A percentile compares a stretch with the other conserved stretches of the same genome.
These are phyloP conservation scores for Anisogramma anomala DNA, from an alignment of 2,329 filamentous ascomycete species.

Conservation along the genomic window DNA sequence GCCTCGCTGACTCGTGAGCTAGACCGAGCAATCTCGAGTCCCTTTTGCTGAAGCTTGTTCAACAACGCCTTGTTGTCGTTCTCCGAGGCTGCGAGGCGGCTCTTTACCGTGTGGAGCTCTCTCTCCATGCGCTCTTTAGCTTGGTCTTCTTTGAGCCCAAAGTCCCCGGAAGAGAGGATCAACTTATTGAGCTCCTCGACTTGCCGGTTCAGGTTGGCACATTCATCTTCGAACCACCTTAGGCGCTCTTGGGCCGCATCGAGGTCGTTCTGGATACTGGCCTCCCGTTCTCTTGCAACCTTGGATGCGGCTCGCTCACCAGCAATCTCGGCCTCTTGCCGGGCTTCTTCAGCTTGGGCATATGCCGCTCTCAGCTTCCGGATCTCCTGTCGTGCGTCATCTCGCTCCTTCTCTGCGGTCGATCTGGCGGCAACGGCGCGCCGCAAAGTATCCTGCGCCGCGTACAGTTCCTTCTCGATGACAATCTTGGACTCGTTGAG, in stretches of 20 bases:
- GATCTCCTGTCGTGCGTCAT: slow-evolving; percentile 79
- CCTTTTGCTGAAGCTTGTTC: slow-evolving; percentile 96
- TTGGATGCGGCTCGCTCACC: slow-evolving; percentile 70
- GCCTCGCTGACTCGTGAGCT: slow-evolving; percentile 76
- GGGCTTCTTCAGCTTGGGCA: slow-evolving; percentile 72
- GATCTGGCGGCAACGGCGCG: slow-evolving; percentile 72
- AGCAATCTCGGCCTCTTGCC: slow-evolving; percentile 67
- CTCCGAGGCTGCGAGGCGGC: slow-evolving; percentile 79
- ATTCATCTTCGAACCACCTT: slow-evolving; percentile 69
- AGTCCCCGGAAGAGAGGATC: slow-evolving; percentile 80
- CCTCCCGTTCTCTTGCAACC: slow-evolving; percentile 69
- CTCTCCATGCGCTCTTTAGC: slow-evolving; percentile 87
- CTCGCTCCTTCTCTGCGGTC: slow-evolving; percentile 74
- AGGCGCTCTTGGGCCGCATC: slow-evolving; percentile 67
- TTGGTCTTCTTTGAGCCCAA: slow-evolving; percentile 81
- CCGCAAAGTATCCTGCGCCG: slow-evolving; percentile 82
- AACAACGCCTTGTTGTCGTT: slow-evolving; percentile 92
- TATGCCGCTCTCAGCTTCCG: slow-evolving; percentile 73
- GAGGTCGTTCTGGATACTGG: slow-evolving; percentile 65
- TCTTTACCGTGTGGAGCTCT: slow-evolving; percentile 83
- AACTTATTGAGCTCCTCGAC: slow-evolving; percentile 79
- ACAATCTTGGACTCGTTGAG: slow-evolving; percentile 92
- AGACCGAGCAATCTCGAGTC: slow-evolving; percentile 86
- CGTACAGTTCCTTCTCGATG: slow-evolving; percentile 95
- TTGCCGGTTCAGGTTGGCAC: slow-evolving; percentile 61